Base-by-base conservation (phyloP, 2,329 filamentous ascomycete genomes). In the Cercospora canescens region DNA sequence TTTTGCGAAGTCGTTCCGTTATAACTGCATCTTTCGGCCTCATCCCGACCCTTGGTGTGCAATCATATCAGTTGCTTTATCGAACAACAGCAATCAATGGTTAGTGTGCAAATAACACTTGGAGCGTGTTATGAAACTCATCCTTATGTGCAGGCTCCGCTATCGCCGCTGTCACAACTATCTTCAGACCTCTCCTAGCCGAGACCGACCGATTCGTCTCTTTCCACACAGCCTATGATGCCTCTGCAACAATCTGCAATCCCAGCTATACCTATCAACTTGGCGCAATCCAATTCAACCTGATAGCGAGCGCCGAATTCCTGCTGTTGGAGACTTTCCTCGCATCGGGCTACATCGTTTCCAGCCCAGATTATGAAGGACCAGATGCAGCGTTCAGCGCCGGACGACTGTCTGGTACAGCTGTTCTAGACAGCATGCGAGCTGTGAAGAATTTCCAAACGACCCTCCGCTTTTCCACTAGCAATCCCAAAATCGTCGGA, bases 361-460 rank as follows among this genome's bases (percentile, higher is more conserved):
- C 73, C 2, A 67, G 72, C 3, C 81, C 84, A 0, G 84, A 86
- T 68, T 81, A 80, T 64, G 77, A 83, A 66, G 73, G 72, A 6
- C 67, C 72, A 9, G 72, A 76, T 50, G 72, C 73, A 9, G 73
- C 73, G 2, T 76, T 75, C 37, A 66, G 61, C 37, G 68, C 72
- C 6, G 81, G 81, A 7, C 74, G 77, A 5, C 74, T 80, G 41
- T 74, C 77, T 0, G 83, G 82, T 1, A 78, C 81, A 54, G 79
- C 77, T 0, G 79, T 78, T 2, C 69, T 84, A 6, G 80, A 85
- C 70, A 73, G 73, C 7, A 75, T 83, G 21, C 79, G 82, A 5
- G 81, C 81, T 7, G 77, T 79, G 0, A 64, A 78, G 11, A 71
- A 74, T 7, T 75, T 59, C 21, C 62, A 62, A 4, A 56, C 59